phyloP scores from a whole-genome alignment of 2,329 filamentous ascomycete genomes.

The Trichoderma hamatum region DNA sequence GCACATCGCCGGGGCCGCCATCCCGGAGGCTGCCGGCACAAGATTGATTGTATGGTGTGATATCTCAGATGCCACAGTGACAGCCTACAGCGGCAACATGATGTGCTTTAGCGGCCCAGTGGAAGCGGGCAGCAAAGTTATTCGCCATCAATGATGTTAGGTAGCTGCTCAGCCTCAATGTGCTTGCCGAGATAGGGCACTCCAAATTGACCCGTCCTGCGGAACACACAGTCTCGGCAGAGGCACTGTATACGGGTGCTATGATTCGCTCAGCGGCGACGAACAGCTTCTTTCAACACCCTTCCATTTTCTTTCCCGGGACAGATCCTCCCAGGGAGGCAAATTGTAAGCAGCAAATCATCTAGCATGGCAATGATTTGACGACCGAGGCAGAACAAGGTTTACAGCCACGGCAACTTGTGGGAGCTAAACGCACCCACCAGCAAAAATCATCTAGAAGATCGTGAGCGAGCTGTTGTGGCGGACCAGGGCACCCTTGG shows the following conservation, averaged over 20 bases:
- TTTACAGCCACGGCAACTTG: conserved; percentile 1
- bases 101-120: background rate
- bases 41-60: background rate
- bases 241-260: background rate
- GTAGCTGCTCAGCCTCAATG: conserved; percentile 24
- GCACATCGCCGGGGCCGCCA: background rate
- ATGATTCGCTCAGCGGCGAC: background rate
- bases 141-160: conserved; percentile 8
- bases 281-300: background rate
- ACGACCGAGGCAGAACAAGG: conserved; percentile 10
- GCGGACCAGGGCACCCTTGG: background rate
- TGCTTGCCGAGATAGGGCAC: conserved; percentile 15
- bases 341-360: background rate
- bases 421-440: background rate
- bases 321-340: background rate
- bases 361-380: background rate
- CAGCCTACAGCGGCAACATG: background rate
- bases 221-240: conserved; percentile 3
- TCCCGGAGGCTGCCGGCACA: background rate
- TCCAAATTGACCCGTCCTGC: conserved; percentile 11
- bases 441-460: background rate
- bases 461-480: conserved; percentile 4
- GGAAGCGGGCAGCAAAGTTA: conserved; percentile 20
- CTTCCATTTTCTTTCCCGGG: background rate
- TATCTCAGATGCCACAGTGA: conserved; percentile 2